Conservation (phyloP, 2,329 filamentous ascomycete species). For the Arthrobotrys conoides region DNA sequence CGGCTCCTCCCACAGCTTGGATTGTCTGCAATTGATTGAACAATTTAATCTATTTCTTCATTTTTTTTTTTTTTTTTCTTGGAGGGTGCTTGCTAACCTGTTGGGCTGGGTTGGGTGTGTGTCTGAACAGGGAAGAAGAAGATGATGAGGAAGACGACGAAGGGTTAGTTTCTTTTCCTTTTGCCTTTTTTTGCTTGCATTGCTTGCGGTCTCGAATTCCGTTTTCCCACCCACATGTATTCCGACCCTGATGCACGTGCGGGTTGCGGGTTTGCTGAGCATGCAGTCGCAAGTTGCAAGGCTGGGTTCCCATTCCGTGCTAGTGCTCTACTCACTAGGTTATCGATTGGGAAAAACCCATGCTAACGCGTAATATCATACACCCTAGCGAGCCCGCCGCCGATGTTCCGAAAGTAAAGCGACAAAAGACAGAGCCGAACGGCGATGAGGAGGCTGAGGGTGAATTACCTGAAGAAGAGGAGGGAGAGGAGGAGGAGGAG, state of each 20-base stretch:
- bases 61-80: neutral
- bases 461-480: constrained; percentile 30
- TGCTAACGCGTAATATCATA: constrained; percentile 44
- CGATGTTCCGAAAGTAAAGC: constrained; percentile 59
- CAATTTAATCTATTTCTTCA: neutral
- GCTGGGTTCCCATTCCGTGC: constrained; percentile 32
- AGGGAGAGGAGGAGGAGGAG: constrained; percentile 32
- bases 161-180: constrained; percentile 41
- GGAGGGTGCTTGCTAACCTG: constrained; percentile 26
- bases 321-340: constrained; percentile 22
- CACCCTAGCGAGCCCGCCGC: constrained; percentile 33
- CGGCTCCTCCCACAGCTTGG: neutral
- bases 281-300: constrained; percentile 23
- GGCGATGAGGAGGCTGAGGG: constrained; percentile 26
- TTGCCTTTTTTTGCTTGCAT: neutral
- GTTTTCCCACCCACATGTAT: constrained; percentile 18
- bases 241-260: constrained; percentile 11
- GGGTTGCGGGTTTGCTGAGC: constrained; percentile 7
- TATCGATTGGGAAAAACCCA: constrained; percentile 48
- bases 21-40: neutral
- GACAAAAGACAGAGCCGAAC: constrained; percentile 53
- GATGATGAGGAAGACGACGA: constrained; percentile 52
- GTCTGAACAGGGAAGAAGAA: constrained; percentile 51
- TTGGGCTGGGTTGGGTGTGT: constrained; percentile 28
- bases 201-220: constrained; percentile 1